A percentile compares a stretch with the other conserved stretches of the same genome.
phyloP scores from a whole-genome alignment of 345 rosid species.

The Eucalyptus cloeziana region DNA sequence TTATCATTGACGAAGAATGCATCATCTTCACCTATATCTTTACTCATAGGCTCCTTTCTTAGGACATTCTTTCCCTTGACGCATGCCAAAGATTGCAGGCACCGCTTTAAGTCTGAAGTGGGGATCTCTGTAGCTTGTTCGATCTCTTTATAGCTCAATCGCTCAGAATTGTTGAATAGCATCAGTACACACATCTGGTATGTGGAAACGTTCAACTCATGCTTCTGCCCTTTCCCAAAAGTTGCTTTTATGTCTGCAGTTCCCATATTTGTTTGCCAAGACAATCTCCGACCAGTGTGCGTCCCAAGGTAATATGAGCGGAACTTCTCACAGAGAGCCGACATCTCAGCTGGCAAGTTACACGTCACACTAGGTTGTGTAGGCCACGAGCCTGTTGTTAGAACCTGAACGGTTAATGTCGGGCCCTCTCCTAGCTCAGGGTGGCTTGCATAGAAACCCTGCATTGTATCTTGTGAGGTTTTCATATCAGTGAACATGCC shows the following conservation, averaged over 20 bases:
- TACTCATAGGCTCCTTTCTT: slow-evolving; percentile 97
- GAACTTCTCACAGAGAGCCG: slow-evolving; percentile 86
- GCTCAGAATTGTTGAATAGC: slow-evolving; percentile 74
- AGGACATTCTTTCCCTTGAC: slow-evolving; percentile 90
- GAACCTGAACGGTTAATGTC: slow-evolving; percentile 82
- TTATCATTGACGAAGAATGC: slow-evolving; percentile 77
- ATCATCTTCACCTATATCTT: slow-evolving; percentile 88
- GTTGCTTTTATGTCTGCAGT: slow-evolving; percentile 85
- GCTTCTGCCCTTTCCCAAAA: slow-evolving; percentile 97
- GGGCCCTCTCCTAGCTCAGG: slow-evolving; percentile 84
- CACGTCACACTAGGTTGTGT: slow-evolving; percentile 77
- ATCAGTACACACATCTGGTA: slow-evolving; percentile 98
- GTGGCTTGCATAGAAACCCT: slow-evolving; percentile 57
- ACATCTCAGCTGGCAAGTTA: slow-evolving; percentile 87
- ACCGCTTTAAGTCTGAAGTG: slow-evolving; percentile 74
- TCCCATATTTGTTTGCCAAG: slow-evolving; percentile 99
- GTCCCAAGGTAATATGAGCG: slow-evolving; percentile 91
- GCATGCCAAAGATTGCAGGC: slow-evolving; percentile 89
- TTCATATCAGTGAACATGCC: slow-evolving; percentile 99
- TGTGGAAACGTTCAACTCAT: slow-evolving; percentile 93
- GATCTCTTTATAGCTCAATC: slow-evolving; percentile 82
- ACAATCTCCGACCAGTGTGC: slow-evolving; percentile 84
- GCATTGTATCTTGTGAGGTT: slow-evolving; percentile 95
- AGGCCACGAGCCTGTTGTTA: slow-evolving; percentile 98
- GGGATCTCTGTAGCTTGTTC: slow-evolving; percentile 94